phyloP scores from a whole-genome alignment of 2,329 filamentous ascomycete species.

The Sclerotinia minor region DNA sequence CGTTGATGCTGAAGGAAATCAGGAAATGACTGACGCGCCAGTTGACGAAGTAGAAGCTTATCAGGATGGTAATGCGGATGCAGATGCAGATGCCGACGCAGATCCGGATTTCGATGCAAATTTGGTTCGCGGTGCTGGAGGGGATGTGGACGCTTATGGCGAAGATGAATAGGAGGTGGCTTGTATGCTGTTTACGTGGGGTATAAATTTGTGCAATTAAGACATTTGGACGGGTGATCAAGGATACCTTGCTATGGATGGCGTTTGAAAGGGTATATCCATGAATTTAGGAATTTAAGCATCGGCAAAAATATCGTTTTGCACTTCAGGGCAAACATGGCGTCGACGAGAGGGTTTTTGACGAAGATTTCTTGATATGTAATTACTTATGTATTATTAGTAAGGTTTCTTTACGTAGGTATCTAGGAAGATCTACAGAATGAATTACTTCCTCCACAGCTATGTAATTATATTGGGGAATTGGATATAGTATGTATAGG shows the following conservation, averaged over 20 bases:
- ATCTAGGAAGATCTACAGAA: constrained; percentile 10
- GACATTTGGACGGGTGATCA: constrained; percentile 7
- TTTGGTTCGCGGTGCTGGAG: neutral
- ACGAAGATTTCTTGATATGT: constrained; percentile 11
- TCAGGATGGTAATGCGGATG: constrained; percentile 4
- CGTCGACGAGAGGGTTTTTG: constrained; percentile 12
- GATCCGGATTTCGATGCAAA: neutral
- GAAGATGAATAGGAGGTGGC: constrained; percentile 13
- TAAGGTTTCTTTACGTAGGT: neutral
- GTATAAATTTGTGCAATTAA: constrained; percentile 6
- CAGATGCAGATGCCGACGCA: constrained; percentile 3
- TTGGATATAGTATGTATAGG: too few species aligned
- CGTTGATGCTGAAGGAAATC: constrained; percentile 33
- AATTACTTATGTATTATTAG: constrained; percentile 23
- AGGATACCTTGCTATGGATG: constrained; percentile 18
- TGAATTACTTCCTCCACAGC: neutral
- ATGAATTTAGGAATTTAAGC: constrained; percentile 11
- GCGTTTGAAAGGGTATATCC: constrained; percentile 15
- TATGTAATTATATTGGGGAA: too few species aligned
- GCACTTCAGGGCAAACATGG: constrained; percentile 7
- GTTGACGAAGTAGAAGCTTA: constrained; percentile 31
- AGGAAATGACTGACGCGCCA: constrained; percentile 42
- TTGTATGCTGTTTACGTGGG: neutral
- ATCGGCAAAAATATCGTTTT: constrained; percentile 16
- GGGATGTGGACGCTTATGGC: constrained; percentile 9